Conservation (phyloP, 441 rosid species). For the Populus hybrid region DNA sequence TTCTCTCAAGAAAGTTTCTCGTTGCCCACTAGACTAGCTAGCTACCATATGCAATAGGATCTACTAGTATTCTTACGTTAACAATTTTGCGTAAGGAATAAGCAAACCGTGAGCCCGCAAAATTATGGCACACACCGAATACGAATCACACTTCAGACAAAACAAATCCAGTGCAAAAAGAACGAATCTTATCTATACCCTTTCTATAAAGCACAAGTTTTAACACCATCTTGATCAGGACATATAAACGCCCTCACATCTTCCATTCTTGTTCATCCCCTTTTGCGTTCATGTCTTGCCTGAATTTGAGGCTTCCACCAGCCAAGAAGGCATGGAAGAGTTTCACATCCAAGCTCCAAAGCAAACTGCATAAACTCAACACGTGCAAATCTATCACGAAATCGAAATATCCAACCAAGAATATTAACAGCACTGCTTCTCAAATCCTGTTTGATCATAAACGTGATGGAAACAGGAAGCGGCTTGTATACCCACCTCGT, state of each 20-base stretch:
- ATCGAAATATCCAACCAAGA: slow-evolving; percentile 2
- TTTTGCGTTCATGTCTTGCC: slow-evolving; percentile 45
- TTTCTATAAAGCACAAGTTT: slow-evolving; percentile 10
- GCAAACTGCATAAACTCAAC: slow-evolving; percentile 41
- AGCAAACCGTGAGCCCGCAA: slow-evolving; percentile 19
- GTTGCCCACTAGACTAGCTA: not conserved
- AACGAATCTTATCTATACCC: not conserved
- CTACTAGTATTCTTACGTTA: not conserved
- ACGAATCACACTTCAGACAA: not conserved
- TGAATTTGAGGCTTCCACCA: slow-evolving; percentile 46
- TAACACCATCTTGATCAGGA: not conserved
- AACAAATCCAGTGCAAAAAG: slow-evolving; percentile 10
- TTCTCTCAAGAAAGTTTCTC: not conserved
- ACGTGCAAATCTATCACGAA: slow-evolving; percentile 41
- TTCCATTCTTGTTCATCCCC: not conserved
- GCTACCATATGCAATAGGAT: not conserved
- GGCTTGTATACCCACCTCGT: not conserved
- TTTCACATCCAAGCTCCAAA: slow-evolving; percentile 52
- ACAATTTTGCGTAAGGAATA: slow-evolving; percentile 12
- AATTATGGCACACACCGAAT: slow-evolving; percentile 1
- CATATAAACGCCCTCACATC: not conserved
- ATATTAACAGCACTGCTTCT: not conserved
- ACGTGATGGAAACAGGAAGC: slow-evolving; percentile 4
- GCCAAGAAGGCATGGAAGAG: slow-evolving; percentile 75
- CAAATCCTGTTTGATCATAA: not conserved